Base-by-base conservation (phyloP, 176 grass and related monocot genomes). In the Triticum turgidum region DNA sequence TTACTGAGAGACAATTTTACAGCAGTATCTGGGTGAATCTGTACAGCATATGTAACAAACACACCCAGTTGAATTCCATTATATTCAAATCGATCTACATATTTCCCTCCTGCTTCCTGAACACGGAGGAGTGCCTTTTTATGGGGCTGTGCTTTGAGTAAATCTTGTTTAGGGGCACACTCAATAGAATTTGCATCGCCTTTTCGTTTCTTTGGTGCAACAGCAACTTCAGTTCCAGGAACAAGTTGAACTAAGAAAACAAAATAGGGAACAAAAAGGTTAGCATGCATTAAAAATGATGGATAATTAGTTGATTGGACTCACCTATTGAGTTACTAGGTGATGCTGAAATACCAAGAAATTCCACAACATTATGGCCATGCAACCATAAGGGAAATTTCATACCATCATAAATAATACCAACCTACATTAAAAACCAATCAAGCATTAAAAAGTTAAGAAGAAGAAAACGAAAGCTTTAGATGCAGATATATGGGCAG, bases 1-100 rank as follows among this genome's bases (percentile, higher is more conserved):
- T 73, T 73, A 33, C 41, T 66, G 34, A 94, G 76, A 75, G 89
- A 90, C 58, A 87, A 76, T 52, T 89, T 94, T 75, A 41, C 69
- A 86, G 86, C 89, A 42, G 89, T 91, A 83, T 94, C 89, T 84
- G 92, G 92, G 73, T 94, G 89, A 78, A 91, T 89, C 62, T 89
- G 90, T 39, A 85, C 92, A 38, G 79, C 83, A 54, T 70, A 88
- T 5, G 86, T 94, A 41, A 89, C 83, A 83, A 83, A 25, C 61
- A 94, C 83, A 30, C 86, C 74, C 38, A 94, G 47, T 51, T 91
- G 73, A 80, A 89, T 44, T 69, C 84, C 89, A 37, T 80, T 84
- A 58, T 85, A 91, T 65, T 44, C 77, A 68, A 91, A 84, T 80
- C 58, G 76, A 80, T 94, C 89, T 35, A 89, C 79, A 81, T 87